Evolutionary conservation across 2,329 filamentous ascomycete species (phyloP).

Genomic region (Xylaria arbuscula): DNA sequence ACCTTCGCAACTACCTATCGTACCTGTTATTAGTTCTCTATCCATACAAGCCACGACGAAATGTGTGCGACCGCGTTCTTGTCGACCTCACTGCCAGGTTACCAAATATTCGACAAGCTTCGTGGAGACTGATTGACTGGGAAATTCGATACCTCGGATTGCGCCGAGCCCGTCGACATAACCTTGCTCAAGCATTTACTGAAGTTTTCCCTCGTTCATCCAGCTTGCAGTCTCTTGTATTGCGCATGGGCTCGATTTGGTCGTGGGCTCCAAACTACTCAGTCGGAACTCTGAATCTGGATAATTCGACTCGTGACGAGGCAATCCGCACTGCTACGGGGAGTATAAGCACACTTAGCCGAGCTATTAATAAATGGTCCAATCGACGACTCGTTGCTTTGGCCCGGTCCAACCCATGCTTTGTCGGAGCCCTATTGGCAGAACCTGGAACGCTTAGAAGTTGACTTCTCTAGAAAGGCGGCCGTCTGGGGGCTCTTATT

Average conservation of each 20-base stretch:
- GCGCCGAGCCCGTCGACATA: background rate
- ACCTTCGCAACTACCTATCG: background rate
- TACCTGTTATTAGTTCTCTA: background rate
- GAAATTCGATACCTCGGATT: background rate
- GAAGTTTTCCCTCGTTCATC: background rate
- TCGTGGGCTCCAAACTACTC: background rate
- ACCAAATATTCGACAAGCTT: background rate
- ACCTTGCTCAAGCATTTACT: background rate
- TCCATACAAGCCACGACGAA: background rate
- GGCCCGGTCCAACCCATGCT: constrained; percentile 1
- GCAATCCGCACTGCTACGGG: background rate
- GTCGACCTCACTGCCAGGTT: background rate
- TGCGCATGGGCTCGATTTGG: background rate
- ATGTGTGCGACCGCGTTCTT: background rate
- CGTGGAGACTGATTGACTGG: background rate
- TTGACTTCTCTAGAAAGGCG: background rate
- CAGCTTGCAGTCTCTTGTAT: background rate
- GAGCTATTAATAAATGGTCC: background rate
- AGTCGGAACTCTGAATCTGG: background rate
- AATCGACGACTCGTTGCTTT: background rate
- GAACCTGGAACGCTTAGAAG: background rate
- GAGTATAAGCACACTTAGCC: background rate
- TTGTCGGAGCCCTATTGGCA: background rate
- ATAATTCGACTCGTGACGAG: background rate
- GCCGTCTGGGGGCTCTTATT: background rate